Base-by-base conservation (phyloP, 208 protist genomes). In the Tritrichomonas foetus region DNA sequence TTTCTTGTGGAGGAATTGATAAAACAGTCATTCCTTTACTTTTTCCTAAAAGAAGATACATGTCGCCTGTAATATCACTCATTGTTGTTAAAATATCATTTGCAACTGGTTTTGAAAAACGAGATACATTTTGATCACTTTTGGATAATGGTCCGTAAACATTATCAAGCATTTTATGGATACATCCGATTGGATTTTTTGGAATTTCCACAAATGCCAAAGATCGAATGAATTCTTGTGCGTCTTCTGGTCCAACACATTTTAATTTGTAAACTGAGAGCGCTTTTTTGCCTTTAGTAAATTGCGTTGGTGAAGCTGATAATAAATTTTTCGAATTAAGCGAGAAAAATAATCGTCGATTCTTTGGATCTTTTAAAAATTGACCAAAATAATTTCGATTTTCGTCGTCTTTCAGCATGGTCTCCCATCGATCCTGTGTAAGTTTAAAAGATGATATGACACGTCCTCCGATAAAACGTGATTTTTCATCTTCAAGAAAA, bases 11-110 rank as follows among this genome's bases (percentile, higher is more conserved):
- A 49, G 95, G 95, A 36, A 95, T 74, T 93, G 95, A 93, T 39
- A 96, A 94, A 36, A 96, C 74, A 82, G 95, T 96, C 66, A 94
- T 94, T 9, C 95, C 95, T 80, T 95, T 50, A 30, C 92, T 93
- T 66, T 95, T 94, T 11, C 95, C 95, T 2, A 94, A 39, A 13
- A 95, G 94, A 36, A 96, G 84, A 93, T 95, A 95, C 13, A 95
- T 36, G 44, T 66, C 30, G n/a, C 94, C 94, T 36, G 94, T 49
- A 66, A 95, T 94, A 30, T 93, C 57, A 94, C 94, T 94, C 69
- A 95, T 94, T 50, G 97, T 96, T 49, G 96, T 97, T 95, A 98
- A 97, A 49, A 99, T 96, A 93, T 98, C 98, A 74, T 95, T 95
- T 9, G 97, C 94, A 30, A 98, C 96, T 50, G 98, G 97, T 93